These are phyloP conservation scores for Aspergillus hortae DNA, from an alignment of 2,329 filamentous ascomycete species.

Conservation along the genomic window DNA sequence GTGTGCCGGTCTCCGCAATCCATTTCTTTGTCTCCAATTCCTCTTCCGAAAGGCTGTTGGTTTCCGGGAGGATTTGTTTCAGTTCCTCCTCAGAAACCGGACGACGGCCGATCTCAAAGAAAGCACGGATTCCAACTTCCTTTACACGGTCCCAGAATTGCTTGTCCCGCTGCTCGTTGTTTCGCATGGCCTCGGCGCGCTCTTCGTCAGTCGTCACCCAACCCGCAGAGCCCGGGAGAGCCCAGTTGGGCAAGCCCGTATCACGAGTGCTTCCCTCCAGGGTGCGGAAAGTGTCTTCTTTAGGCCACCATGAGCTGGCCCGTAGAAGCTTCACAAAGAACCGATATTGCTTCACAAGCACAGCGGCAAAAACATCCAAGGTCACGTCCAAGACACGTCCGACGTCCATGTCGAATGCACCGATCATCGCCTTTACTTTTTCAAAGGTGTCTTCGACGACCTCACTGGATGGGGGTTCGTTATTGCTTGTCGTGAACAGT, in stretches of 20 bases:
- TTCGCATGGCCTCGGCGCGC: slow-evolving; percentile 53
- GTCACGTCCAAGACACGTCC: slow-evolving; percentile 92
- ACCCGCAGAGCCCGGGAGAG: slow-evolving; percentile 65
- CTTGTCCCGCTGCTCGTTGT: slow-evolving; percentile 64
- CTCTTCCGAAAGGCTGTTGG: slow-evolving; percentile 41
- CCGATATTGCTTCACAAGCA: slow-evolving; percentile 84
- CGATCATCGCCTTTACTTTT: slow-evolving; percentile 88
- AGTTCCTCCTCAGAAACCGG: slow-evolving; percentile 60
- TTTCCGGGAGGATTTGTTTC: slow-evolving; percentile 43
- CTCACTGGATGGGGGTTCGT: slow-evolving; percentile 68
- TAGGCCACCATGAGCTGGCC: slow-evolving; percentile 95
- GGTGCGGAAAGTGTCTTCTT: slow-evolving; percentile 52
- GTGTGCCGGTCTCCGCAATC: slow-evolving; percentile 74
- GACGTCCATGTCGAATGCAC: slow-evolving; percentile 94
- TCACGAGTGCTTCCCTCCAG: slow-evolving; percentile 33
- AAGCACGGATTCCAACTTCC: slow-evolving; percentile 73
- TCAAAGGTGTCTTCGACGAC: slow-evolving; percentile 84
- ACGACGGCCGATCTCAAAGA: slow-evolving; percentile 81
- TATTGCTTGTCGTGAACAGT: slow-evolving; percentile 82
- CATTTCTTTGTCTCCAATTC: slow-evolving; percentile 64
- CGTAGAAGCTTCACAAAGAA: slow-evolving; percentile 94
- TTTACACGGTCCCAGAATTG: slow-evolving; percentile 80
- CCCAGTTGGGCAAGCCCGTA: slow-evolving; percentile 77
- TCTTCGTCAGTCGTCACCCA: slow-evolving; percentile 68
- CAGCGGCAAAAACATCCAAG: slow-evolving; percentile 88